These are phyloP conservation scores for Gossypium davidsonii DNA, from an alignment of 441 rosid species.

Conservation along the genomic window DNA sequence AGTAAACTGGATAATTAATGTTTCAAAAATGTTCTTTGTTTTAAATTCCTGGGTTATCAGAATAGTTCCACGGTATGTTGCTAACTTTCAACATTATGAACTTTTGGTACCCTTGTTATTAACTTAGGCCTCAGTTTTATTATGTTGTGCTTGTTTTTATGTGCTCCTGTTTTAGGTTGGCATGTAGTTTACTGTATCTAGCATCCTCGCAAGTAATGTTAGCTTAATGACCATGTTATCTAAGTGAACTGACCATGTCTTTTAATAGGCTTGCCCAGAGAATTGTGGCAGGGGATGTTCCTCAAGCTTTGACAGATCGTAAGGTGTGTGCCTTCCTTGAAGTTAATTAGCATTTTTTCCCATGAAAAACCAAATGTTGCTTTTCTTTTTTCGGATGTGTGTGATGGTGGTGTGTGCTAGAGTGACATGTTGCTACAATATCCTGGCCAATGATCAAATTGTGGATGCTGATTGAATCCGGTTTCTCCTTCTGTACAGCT, in stretches of 20 bases:
- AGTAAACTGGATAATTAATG: background rate
- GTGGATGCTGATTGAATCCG: conserved; percentile 5
- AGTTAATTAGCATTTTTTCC: background rate
- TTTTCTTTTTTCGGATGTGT: background rate
- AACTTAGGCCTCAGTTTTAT: background rate
- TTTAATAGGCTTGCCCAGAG: conserved; percentile 88
- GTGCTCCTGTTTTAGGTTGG: background rate
- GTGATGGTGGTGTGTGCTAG: background rate
- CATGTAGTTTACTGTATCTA: background rate
- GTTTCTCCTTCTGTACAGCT: conserved; percentile 34
- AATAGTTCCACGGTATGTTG: background rate
- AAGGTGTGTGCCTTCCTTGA: conserved; percentile 41
- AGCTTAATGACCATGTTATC: background rate
- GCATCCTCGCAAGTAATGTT: background rate
- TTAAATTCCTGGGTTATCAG: background rate
- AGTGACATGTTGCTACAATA: background rate
- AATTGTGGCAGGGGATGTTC: conserved; percentile 96
- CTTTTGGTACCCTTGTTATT: background rate
- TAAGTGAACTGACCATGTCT: background rate
- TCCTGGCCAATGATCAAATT: background rate
- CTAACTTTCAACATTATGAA: background rate
- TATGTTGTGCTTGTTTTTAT: background rate
- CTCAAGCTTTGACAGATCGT: conserved; percentile 96
- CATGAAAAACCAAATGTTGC: background rate
- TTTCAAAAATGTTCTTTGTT: background rate